A percentile compares a stretch with the other conserved stretches of the same genome.
Evolutionary conservation across 108 stramenopile genomes (phyloP).

Genomic region (Cyclotella cryptica): DNA sequence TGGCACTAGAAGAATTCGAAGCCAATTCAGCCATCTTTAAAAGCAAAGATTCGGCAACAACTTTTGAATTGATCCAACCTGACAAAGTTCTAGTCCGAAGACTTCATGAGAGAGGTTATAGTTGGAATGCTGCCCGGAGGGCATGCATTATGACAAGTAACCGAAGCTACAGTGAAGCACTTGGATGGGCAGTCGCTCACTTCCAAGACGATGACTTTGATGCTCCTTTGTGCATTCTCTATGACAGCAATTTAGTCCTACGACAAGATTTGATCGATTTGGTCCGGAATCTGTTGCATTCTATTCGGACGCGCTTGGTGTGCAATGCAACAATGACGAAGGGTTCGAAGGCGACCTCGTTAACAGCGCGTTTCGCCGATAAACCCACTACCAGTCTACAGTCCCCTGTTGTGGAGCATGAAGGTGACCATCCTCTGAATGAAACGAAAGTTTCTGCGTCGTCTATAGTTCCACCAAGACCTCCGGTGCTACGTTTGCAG

Average conservation of each 20-base stretch:
- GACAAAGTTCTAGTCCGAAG: conserved; percentile 45
- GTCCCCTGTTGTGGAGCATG: not conserved
- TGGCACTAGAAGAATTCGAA: conserved; percentile 23
- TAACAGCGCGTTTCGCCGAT: too few species aligned
- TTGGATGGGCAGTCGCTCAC: conserved; percentile 81
- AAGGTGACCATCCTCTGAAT: too few species aligned
- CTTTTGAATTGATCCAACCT: conserved; percentile 17
- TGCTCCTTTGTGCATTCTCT: conserved; percentile 60
- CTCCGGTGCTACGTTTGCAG: not conserved
- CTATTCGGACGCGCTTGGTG: conserved; percentile 4
- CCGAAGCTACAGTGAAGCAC: conserved; percentile 63
- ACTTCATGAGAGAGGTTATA: conserved; percentile 68
- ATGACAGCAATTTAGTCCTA: conserved; percentile 17
- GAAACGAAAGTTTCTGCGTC: not conserved
- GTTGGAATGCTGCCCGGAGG: conserved; percentile 69
- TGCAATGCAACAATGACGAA: not conserved
- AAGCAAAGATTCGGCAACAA: not conserved
- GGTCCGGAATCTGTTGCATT: conserved; percentile 11
- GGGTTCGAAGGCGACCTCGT: too few species aligned
- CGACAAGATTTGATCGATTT: conserved; percentile 22
- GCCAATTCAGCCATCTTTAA: not conserved
- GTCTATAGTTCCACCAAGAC: not conserved
- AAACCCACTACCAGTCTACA: too few species aligned
- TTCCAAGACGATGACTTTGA: conserved; percentile 75
- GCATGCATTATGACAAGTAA: conserved; percentile 72